Percentiles rank a stretch among this genome's conserved stretches.
These are phyloP conservation scores for Corylus avellana DNA, from an alignment of 306 rosid species.

Conservation along the genomic window DNA sequence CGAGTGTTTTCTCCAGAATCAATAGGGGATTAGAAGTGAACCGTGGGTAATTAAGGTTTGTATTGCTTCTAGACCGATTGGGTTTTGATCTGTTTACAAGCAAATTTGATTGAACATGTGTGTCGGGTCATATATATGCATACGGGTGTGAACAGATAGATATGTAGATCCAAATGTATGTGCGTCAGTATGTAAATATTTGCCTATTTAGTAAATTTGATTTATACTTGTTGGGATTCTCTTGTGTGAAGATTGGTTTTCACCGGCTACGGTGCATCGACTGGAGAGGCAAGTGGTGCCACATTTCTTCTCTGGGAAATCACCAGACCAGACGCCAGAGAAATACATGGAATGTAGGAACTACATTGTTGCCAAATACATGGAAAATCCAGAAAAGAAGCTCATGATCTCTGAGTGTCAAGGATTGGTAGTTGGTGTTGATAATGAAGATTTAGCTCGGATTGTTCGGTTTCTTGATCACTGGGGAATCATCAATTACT, in stretches of 20 bases:
- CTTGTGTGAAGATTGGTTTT: conserved; percentile 84
- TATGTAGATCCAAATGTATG: neutral
- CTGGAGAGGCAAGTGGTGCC: conserved; percentile 99
- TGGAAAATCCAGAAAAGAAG: conserved; percentile 81
- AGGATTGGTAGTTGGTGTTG: conserved; percentile 54
- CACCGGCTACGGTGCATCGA: conserved; percentile 85
- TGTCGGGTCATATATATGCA: too few relatives aligned
- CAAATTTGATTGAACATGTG: too few relatives aligned
- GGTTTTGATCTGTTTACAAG: too few relatives aligned
- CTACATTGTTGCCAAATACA: conserved; percentile 75
- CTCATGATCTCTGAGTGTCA: conserved; percentile 63
- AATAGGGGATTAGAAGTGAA: neutral
- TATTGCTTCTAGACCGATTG: neutral
- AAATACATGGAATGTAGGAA: conserved; percentile 95
- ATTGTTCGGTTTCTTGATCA: conserved; percentile 91
- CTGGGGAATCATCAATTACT: conserved; percentile 96
- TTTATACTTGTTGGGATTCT: conserved; percentile 20
- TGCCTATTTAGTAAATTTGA: conserved; percentile 1
- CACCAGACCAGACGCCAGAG: conserved; percentile 67
- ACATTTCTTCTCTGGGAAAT: conserved; percentile 86
- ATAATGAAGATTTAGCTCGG: conserved; percentile 71
- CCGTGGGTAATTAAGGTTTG: neutral
- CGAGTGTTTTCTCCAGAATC: neutral
- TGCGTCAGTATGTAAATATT: neutral
- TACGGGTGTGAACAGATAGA: neutral